Conservation (phyloP, 108 stramenopile species). For the Fistulifera solaris region DNA sequence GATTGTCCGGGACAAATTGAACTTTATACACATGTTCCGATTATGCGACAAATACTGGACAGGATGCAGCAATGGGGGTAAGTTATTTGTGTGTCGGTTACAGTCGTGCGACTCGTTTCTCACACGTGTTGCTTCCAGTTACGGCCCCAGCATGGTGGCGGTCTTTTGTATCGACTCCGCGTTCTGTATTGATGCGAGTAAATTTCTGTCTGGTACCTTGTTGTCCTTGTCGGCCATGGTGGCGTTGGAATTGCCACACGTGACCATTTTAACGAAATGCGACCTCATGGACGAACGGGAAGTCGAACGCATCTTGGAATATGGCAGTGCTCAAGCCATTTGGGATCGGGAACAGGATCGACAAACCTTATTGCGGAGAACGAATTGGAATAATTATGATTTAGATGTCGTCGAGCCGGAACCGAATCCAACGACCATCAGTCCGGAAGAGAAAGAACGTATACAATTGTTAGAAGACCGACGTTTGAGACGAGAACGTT, state of each 20-base stretch:
- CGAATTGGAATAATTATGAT: too few species aligned
- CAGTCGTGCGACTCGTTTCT: too few species aligned
- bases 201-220: conserved; percentile 90
- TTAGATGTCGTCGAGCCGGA: too few species aligned
- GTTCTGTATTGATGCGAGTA: conserved; percentile 46
- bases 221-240: conserved; percentile 94
- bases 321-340: conserved; percentile 66
- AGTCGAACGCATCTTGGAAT: conserved; percentile 63
- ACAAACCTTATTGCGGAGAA: conserved; percentile 7
- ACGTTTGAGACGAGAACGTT: conserved; percentile 45
- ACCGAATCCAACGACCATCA: too few species aligned
- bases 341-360: conserved; percentile 65
- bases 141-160: conserved; percentile 43
- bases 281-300: conserved; percentile 80
- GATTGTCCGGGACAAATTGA: conserved; percentile 99
- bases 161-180: conserved; percentile 96
- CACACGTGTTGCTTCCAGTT: too few species aligned
- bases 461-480: conserved; percentile 16
- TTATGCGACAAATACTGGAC: conserved; percentile 86
- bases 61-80: conserved; percentile 81
- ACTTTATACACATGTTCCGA: conserved; percentile 93
- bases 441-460: conserved; percentile 1
- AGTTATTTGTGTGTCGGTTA: too few species aligned
- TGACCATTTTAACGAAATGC: conserved; percentile 94
- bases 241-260: conserved; percentile 88